These are phyloP conservation scores for Mixia osmundae DNA, from an alignment of 1,284 basidiomycete genomes.

Conservation along the genomic window DNA sequence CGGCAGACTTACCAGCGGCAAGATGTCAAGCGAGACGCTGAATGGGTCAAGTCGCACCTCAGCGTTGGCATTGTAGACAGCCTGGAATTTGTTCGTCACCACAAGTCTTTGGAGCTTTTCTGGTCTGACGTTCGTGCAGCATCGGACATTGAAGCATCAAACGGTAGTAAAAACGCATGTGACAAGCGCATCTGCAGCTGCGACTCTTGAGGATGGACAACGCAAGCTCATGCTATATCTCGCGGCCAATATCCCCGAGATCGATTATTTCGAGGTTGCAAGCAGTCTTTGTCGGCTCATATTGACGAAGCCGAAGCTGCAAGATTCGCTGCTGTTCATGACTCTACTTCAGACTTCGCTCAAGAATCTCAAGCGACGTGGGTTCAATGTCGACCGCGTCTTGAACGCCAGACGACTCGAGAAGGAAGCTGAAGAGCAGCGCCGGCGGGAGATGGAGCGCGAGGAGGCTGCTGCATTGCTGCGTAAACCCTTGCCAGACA, in stretches of 20 bases:
- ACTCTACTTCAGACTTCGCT: slow-evolving; percentile 80
- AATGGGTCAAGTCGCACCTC: slow-evolving; percentile 57
- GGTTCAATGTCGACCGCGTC: slow-evolving; percentile 65
- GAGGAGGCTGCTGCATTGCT: not conserved
- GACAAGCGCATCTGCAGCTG: slow-evolving; percentile 57
- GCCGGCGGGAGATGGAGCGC: slow-evolving; percentile 10
- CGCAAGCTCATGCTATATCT: slow-evolving; percentile 53
- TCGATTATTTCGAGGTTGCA: slow-evolving; percentile 83
- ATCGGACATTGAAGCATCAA: too few relatives aligned
- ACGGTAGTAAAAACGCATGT: too few relatives aligned
- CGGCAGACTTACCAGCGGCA: slow-evolving; percentile 34
- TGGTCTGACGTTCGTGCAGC: too few relatives aligned
- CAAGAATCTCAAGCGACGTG: slow-evolving; percentile 54
- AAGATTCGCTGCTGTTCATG: slow-evolving; percentile 69
- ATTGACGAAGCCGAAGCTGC: slow-evolving; percentile 47
- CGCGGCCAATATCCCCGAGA: slow-evolving; percentile 36
- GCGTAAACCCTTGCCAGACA: not conserved
- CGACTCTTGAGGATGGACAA: slow-evolving; percentile 29
- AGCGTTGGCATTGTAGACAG: slow-evolving; percentile 18
- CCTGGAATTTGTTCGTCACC: slow-evolving; percentile 2
- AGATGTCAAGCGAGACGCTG: slow-evolving; percentile 37
- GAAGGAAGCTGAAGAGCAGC: slow-evolving; percentile 32
- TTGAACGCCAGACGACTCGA: slow-evolving; percentile 60
- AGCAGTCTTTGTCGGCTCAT: slow-evolving; percentile 50
- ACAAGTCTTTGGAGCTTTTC: too few relatives aligned